Base-by-base conservation (phyloP, 2,329 filamentous ascomycete species). In the Trichothecium sympodiale region DNA sequence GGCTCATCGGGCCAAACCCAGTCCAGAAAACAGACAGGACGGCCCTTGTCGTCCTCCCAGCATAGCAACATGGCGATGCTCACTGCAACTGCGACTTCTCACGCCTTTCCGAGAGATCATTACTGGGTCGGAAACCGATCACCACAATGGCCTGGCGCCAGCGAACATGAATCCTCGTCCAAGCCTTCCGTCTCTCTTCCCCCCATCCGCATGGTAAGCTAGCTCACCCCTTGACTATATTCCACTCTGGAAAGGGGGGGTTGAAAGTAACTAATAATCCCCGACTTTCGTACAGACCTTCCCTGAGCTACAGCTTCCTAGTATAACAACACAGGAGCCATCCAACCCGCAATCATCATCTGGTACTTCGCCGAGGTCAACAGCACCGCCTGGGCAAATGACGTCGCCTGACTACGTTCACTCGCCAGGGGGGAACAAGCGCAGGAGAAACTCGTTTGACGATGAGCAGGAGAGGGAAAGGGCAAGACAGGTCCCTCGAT, bases 161-260 rank as follows among this genome's bases (percentile, higher is more conserved):
- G n/a, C 8, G 17, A 7, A 28, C 7, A 6, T 20, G 32, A 20
- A 10, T 8, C 8, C 7, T 29, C 18, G 29, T 40, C 54, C 23
- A 59, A 61, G 20, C 55, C 53, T 25, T 49, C 53, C 14, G 49
- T 68, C 20, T 59, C 60, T 26, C 55, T 74, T 16, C 70, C 70
- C 15, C 66, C 70, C 2, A 71, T 74, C 34, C 60, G 65, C 43
- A 64, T 71, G 64, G 69, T 71, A 63, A 38, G 48, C 34, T 7
- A 17, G 25, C n/a, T n/a, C n/a, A n/a, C n/a, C n/a, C n/a, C n/a
- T n/a, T n/a, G n/a, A n/a, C n/a, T n/a, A n/a, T n/a, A n/a, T n/a
- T n/a, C n/a, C n/a, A n/a, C n/a, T n/a, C n/a, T n/a, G n/a, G n/a
- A n/a, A n/a, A n/a, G n/a, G n/a, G n/a, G n/a, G n/a, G n/a, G n/a